phyloP scores from a whole-genome alignment of 2,329 filamentous ascomycete species.

The Stachybotrys echinatus region DNA sequence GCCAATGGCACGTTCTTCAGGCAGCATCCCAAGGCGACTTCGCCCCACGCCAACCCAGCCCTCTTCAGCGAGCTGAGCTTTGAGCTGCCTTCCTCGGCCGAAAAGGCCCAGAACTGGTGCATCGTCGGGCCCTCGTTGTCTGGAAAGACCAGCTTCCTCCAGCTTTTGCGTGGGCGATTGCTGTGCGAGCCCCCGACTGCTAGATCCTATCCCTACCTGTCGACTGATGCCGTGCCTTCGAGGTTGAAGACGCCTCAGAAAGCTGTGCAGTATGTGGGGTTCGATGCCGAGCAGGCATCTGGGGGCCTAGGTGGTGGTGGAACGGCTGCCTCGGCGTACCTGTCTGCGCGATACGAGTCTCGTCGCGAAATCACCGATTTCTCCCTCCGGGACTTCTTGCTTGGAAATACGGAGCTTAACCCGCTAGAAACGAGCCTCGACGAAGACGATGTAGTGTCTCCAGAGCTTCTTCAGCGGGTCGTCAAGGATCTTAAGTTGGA shows the following conservation, averaged over 20 bases:
- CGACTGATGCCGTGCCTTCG: slow-evolving; percentile 52
- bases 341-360: slow-evolving; percentile 88
- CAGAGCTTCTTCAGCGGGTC: slow-evolving; percentile 53
- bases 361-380: slow-evolving; percentile 83
- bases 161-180: slow-evolving; percentile 70
- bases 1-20: slow-evolving; percentile 79
- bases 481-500: slow-evolving; percentile 65
- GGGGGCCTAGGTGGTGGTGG: slow-evolving; percentile 46
- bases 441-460: slow-evolving; percentile 41
- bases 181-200: slow-evolving; percentile 71
- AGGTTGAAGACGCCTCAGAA: slow-evolving; percentile 53
- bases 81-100: slow-evolving; percentile 54
- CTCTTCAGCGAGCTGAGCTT: slow-evolving; percentile 71
- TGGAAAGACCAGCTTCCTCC: slow-evolving; percentile 77
- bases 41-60: slow-evolving; percentile 56
- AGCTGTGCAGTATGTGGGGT: slow-evolving; percentile 87
- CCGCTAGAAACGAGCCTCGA: slow-evolving; percentile 43
- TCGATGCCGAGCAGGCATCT: slow-evolving; percentile 65
- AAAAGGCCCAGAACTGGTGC: slow-evolving; percentile 65
- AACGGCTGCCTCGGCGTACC: slow-evolving; percentile 64
- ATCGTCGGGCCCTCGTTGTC: slow-evolving; percentile 74
- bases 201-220: slow-evolving; percentile 73
- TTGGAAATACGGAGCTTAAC: slow-evolving; percentile 80
- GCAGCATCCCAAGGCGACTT: slow-evolving; percentile 56
- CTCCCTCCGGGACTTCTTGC: slow-evolving; percentile 73